Base-by-base conservation (phyloP, 2,329 filamentous ascomycete species). In the Macrophomina phaseolina region DNA sequence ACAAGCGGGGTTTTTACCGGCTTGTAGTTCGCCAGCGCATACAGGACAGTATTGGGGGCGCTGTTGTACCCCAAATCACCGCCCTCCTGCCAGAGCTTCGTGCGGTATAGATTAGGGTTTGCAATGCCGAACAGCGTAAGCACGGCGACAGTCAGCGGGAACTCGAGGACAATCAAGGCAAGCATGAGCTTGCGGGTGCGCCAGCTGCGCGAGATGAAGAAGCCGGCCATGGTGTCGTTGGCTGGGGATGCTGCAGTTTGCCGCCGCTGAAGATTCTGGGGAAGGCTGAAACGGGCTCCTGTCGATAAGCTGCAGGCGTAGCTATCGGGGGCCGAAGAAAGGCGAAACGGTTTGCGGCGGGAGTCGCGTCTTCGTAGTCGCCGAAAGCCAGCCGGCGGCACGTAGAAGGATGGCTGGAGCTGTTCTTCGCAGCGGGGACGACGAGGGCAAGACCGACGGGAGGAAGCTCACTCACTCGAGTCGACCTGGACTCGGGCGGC, bases 81-180 rank as follows among this genome's bases (percentile, higher is more conserved):
- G 69, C 91, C 91, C 72, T 93, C 87, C 74, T 85, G 82, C 91
- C 91, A 94, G 72, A 94, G 81, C 70, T 85, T 86, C 8, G 88
- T 89, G 55, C 91, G 87, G 77, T 90, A 94, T 64, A 89, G 83
- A 76, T 93, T 86, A 16, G 91, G 91, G 71, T 91, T 88, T 40
- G 90, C 86, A 73, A 94, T 87, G 71, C 88, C 90, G 75, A 91
- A 91, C 63, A 94, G 83, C 45, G 91, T 85, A 69, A 94, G 84
- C 60, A 86, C 80, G 16, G 88, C 85, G 66, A 94, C 82, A 30
- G 89, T 86, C 69, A 89, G 85, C 45, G 81, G 78, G 63, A 94
- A 84, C 79, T 94, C 91, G 62, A 88, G 74, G 60, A 86, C 73
- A 81, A 94, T 86, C 70, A 91, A 81, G 58, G 76, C 82, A 69